Conservation (phyloP, 2,329 filamentous ascomycete species). For the Penicillium sp. region DNA sequence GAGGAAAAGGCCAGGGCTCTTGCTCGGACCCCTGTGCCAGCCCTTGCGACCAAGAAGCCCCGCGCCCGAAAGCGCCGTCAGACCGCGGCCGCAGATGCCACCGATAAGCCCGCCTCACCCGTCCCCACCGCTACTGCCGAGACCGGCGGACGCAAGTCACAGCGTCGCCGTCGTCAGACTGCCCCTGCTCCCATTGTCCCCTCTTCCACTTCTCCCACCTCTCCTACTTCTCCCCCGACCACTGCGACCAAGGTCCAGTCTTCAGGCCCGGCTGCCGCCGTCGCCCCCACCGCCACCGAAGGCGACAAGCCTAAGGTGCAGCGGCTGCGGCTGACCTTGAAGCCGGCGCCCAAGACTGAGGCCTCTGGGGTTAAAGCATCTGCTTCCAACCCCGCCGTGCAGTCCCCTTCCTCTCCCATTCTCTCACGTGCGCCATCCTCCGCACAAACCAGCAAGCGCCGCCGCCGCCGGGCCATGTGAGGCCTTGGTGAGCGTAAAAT, state of each 20-base stretch:
- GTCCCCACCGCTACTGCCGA: background rate
- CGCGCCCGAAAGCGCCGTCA: constrained; percentile 14
- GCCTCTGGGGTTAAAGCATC: background rate
- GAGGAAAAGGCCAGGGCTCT: constrained; percentile 13
- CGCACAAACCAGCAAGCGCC: background rate
- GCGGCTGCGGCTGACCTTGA: constrained; percentile 17
- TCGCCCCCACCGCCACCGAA: background rate
- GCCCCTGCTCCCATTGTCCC: constrained; percentile 7
- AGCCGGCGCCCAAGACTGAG: constrained; percentile 11
- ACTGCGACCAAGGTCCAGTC: constrained; percentile 3
- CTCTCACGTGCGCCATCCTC: background rate
- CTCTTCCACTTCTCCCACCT: background rate
- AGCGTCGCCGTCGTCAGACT: constrained; percentile 7
- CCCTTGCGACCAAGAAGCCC: constrained; percentile 5
- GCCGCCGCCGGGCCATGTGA: background rate
- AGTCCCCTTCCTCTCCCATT: background rate
- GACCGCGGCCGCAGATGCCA: background rate
- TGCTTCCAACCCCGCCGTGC: background rate
- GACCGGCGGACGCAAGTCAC: constrained; percentile 4
- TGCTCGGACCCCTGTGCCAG: background rate
- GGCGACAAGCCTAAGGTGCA: constrained; percentile 11
- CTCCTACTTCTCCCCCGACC: background rate
- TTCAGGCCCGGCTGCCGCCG: background rate
- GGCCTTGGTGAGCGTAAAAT: background rate
- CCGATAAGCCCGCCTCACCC: background rate